Evolutionary conservation across 2,329 filamentous ascomycete genomes (phyloP), one percentile per base, ranked within the genome.

Genomic region (Drechslerella dactyloides): DNA sequence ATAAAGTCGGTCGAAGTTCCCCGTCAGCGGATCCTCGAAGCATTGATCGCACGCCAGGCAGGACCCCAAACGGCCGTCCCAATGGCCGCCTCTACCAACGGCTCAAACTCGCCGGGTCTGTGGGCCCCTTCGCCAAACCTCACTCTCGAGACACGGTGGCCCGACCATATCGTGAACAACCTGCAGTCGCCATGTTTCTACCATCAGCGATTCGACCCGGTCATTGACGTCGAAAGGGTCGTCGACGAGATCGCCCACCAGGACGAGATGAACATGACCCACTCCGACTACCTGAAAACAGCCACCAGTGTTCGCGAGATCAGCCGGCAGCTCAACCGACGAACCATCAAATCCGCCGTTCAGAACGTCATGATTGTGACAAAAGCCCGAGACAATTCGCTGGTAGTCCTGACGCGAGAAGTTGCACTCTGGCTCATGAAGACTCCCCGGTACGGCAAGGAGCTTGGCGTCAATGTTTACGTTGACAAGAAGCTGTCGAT

Each of bases 321-420:
- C 11, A 96, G 92, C 15, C 93, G 96, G 80, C 94, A 97, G 81
- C 84, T 99, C 68, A 93, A 96, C 81, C 87, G 93, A 63, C 87
- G 91, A 44, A 93, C 94, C 21, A 91, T 97, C 80, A 94, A 90
- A 81, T 89, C 93, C 75, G 93, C 93, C 10, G 93, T 99, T 52
- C 87, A 87, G 78, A 97, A 91, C 79, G 86, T 99, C 77, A 97
- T 99, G 94, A 96, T 99, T 77, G 91, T 99, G 74, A 99, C 94
- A 73, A 99, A 97, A 81, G 94, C 94, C 21, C 87, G 94, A 74
- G 94, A 99, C 81, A 97, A 99, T 78, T 87, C 91, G 76, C 85
- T 99, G 15, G 93, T 99, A 35, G 86, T 90, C 75, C 83, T 97
- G 75, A 99, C 94, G 1, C 86, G 90, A 69, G 92, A 99, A 79